phyloP scores from a whole-genome alignment of 495 filamentous ascomycete genomes.

The Amniculicola lignicola region DNA sequence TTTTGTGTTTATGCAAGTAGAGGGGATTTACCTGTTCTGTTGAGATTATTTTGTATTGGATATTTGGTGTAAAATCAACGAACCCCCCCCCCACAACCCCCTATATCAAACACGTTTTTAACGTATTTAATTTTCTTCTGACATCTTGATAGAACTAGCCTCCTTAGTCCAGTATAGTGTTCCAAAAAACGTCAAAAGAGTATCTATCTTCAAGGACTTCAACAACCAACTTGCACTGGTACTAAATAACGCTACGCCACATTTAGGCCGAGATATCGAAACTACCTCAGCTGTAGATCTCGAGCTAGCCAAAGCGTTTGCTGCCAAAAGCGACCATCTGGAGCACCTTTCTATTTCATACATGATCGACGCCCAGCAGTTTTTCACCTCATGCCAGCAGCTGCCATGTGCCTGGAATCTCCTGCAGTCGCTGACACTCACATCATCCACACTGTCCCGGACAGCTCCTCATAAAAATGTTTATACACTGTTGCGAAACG shows the following conservation, averaged over 20 bases:
- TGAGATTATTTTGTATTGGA: too few relatives aligned
- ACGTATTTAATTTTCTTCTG: conserved; percentile 14
- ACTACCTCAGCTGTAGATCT: conserved; percentile 12
- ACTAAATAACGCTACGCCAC: conserved; percentile 11
- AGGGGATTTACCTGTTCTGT: background rate
- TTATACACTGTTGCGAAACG: conserved; percentile 17
- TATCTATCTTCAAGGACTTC: conserved; percentile 18
- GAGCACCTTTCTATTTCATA: conserved; percentile 17
- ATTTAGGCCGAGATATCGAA: conserved; percentile 15
- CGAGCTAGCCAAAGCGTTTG: conserved; percentile 16
- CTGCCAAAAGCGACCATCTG: conserved; percentile 12
- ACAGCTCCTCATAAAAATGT: conserved; percentile 12
- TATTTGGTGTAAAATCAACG: too few relatives aligned
- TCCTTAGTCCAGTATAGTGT: conserved; percentile 12
- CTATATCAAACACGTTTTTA: conserved; percentile 5
- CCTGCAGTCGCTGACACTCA: conserved; percentile 16
- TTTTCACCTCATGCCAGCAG: conserved; percentile 16
- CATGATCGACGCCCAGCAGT: conserved; percentile 16
- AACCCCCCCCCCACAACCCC: too few relatives aligned
- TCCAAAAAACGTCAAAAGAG: conserved; percentile 16
- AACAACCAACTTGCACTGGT: conserved; percentile 13
- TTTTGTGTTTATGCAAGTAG: too few relatives aligned
- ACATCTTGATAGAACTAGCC: conserved; percentile 18
- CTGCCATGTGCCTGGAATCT: conserved; percentile 13
- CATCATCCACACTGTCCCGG: conserved; percentile 14